A percentile compares a stretch with the other conserved stretches of the same genome.
Evolutionary conservation across 225 moss, liverwort and hornwort species (phyloP).

Genomic region (Thuidium tamariscinum): DNA sequence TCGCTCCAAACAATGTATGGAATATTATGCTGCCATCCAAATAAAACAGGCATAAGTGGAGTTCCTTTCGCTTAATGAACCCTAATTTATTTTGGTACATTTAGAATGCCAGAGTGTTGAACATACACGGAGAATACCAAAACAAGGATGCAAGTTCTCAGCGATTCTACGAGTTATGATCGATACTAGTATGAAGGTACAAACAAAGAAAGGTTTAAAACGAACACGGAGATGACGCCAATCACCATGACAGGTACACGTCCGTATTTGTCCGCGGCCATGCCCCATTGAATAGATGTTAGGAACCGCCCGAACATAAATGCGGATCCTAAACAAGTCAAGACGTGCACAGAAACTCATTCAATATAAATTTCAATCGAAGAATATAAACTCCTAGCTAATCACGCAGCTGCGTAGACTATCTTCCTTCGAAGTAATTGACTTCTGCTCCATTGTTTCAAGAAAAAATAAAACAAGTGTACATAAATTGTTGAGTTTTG

Average conservation of each 20-base stretch:
- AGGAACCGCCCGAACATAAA: constrained; percentile 79
- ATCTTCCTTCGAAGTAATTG: background rate
- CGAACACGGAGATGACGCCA: constrained; percentile 72
- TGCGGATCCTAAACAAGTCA: constrained; percentile 44
- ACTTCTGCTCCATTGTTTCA: background rate
- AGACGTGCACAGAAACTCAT: background rate
- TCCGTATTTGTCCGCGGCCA: constrained; percentile 79
- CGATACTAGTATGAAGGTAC: background rate
- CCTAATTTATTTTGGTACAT: background rate
- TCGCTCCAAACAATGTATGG: constrained; percentile 60
- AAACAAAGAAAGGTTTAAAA: background rate
- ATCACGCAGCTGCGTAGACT: background rate
- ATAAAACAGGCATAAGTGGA: background rate
- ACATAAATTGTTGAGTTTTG: background rate
- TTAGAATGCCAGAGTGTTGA: background rate
- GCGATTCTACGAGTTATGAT: background rate
- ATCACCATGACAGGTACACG: constrained; percentile 52
- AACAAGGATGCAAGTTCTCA: background rate
- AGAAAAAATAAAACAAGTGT: background rate
- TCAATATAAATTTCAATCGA: background rate
- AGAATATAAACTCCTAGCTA: background rate
- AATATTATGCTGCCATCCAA: constrained; percentile 51
- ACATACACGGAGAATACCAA: background rate
- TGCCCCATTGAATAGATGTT: constrained; percentile 66
- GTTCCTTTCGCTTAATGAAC: background rate